Evolutionary conservation across 371 early-diverging fungal genomes (phyloP).

Genomic region (Syncephalastrum racemosum): DNA sequence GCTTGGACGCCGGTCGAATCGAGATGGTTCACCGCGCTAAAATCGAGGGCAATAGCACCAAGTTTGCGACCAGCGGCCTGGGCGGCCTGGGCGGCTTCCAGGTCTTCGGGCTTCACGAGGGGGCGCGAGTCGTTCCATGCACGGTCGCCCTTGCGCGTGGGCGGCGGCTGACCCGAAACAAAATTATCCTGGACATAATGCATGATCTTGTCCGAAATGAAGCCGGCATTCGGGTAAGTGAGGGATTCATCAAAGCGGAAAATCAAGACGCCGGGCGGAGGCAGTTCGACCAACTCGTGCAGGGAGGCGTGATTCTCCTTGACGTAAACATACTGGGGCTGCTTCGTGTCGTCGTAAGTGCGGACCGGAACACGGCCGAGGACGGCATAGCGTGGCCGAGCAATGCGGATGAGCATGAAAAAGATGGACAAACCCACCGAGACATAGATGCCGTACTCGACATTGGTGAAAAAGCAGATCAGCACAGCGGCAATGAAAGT

Average conservation of each 20-base stretch:
- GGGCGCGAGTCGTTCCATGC: constrained; percentile 53
- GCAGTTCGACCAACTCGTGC: constrained; percentile 24
- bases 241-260: constrained; percentile 62
- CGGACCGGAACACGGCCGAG: constrained; percentile 39
- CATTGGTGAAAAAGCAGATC: constrained; percentile 62
- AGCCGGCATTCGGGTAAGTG: constrained; percentile 67
- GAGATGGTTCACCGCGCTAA: constrained; percentile 59
- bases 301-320: constrained; percentile 38
- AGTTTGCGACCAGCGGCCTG: constrained; percentile 10
- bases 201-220: constrained; percentile 45
- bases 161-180: constrained; percentile 21
- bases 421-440: constrained; percentile 64
- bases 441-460: constrained; percentile 70
- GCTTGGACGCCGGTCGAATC: constrained; percentile 62
- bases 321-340: constrained; percentile 38
- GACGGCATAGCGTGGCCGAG: constrained; percentile 59
- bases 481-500: constrained; percentile 52
- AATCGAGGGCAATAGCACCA: constrained; percentile 63
- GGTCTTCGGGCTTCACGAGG: constrained; percentile 13
- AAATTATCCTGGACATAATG: constrained; percentile 24
- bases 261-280: constrained; percentile 61
- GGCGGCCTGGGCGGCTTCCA: constrained; percentile 10
- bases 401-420: constrained; percentile 67
- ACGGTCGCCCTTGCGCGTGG: constrained; percentile 35
- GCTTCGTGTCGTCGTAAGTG: constrained; percentile 13